Conservation (phyloP, 2,329 filamentous ascomycete species). For the Colletotrichum sp. region DNA sequence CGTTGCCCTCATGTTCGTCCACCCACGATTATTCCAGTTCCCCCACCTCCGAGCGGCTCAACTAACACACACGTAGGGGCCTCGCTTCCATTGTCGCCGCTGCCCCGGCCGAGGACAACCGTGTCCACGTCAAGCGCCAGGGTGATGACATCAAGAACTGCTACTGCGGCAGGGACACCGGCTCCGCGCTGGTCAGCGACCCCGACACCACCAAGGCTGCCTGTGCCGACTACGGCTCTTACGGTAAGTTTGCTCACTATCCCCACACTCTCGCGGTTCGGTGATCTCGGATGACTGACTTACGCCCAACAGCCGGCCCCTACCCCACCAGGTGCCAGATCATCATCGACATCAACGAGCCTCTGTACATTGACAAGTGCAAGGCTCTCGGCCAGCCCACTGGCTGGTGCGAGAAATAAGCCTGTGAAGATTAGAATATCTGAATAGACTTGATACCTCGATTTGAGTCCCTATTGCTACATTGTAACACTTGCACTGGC, state of each 20-base stretch:
- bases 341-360: neutral
- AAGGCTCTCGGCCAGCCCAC: neutral
- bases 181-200: neutral
- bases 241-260: neutral
- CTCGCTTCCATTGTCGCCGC: neutral
- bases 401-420: neutral
- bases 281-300: neutral
- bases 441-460: neutral
- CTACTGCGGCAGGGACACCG: neutral
- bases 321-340: neutral
- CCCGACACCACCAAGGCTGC: neutral
- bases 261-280: neutral
- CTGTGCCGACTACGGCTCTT: neutral
- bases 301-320: neutral
- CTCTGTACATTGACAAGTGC: neutral
- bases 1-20: neutral
- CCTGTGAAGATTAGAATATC: neutral
- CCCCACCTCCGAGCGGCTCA: neutral
- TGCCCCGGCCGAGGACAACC: neutral
- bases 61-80: neutral
- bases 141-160: neutral
- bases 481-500: too few relatives aligned
- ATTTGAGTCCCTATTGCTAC: too few relatives aligned
- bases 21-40: too few relatives aligned
- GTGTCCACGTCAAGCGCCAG: neutral